Evolutionary conservation across 1,139 yeast genomes (phyloP).

Genomic region (Sugiyamaella japonica): DNA sequence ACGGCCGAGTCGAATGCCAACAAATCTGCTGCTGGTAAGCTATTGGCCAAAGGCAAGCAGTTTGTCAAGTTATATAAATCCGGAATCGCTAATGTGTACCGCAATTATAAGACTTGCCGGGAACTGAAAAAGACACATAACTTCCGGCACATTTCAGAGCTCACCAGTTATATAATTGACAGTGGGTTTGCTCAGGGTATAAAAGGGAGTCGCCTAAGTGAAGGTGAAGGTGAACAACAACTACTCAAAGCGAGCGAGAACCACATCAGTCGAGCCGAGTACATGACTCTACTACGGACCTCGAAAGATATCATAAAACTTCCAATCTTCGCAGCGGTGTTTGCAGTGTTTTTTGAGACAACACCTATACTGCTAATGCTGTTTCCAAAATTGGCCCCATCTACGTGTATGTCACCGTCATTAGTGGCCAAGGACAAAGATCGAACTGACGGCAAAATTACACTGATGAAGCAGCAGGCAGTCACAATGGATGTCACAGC

Average conservation of each 20-base stretch:
- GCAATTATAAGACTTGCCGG: conserved; percentile 29
- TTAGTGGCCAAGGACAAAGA: conserved; percentile 38
- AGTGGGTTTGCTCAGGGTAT: conserved; percentile 32
- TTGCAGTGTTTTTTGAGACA: conserved; percentile 59
- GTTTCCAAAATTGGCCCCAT: conserved; percentile 66
- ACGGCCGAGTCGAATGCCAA: neutral
- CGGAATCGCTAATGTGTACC: conserved; percentile 41
- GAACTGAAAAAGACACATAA: conserved; percentile 26
- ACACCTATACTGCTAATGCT: conserved; percentile 61
- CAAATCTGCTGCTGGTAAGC: conserved; percentile 14
- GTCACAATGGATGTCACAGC: conserved; percentile 6
- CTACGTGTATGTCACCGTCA: conserved; percentile 64
- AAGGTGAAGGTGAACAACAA: neutral
- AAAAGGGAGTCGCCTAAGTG: conserved; percentile 12
- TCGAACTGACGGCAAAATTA: conserved; percentile 21
- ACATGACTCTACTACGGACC: conserved; percentile 58
- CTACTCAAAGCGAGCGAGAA: neutral
- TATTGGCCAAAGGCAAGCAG: conserved; percentile 35
- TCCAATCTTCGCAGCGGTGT: conserved; percentile 61
- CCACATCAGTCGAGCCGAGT: conserved; percentile 53
- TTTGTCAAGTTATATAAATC: conserved; percentile 38
- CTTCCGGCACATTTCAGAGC: conserved; percentile 24
- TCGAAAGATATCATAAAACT: conserved; percentile 56
- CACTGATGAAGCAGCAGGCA: conserved; percentile 13
- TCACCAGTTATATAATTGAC: conserved; percentile 36